A percentile compares a stretch with the other conserved stretches of the same genome.
Conservation (phyloP, 2,329 filamentous ascomycete species). For the Alternaria conjuncta region DNA sequence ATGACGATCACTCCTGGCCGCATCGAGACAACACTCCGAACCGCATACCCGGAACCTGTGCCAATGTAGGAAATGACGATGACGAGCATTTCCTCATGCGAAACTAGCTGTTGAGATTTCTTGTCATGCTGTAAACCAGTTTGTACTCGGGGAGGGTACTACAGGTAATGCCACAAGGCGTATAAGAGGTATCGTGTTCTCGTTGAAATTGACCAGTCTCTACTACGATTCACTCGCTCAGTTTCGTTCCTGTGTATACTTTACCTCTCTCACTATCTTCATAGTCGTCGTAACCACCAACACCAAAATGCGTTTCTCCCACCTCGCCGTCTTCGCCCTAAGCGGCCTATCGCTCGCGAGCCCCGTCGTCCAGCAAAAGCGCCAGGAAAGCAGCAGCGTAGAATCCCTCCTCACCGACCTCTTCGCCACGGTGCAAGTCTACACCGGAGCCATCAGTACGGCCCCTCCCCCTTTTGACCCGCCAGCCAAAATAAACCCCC, state of each 20-base stretch:
- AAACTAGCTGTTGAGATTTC: neutral
- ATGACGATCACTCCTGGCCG: neutral
- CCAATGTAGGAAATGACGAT: slow-evolving; percentile 6
- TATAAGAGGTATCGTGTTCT: neutral
- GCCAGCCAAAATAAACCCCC: neutral
- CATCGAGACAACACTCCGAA: slow-evolving; percentile 5
- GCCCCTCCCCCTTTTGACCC: neutral
- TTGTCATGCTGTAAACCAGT: neutral
- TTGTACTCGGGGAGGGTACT: neutral
- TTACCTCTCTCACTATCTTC: neutral
- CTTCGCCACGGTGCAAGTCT: slow-evolving; percentile 24
- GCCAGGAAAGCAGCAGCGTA: slow-evolving; percentile 1
- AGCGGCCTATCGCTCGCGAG: slow-evolving; percentile 22
- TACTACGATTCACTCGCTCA: neutral
- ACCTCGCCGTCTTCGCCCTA: slow-evolving; percentile 19
- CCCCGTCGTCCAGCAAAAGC: slow-evolving; percentile 13
- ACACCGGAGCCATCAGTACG: slow-evolving; percentile 28
- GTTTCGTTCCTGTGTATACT: neutral
- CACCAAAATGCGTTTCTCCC: slow-evolving; percentile 22
- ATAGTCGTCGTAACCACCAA: neutral
- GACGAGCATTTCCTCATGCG: neutral
- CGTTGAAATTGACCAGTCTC: neutral
- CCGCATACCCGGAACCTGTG: neutral
- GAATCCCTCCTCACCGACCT: slow-evolving; percentile 23
- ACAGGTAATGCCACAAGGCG: neutral